phyloP scores from a whole-genome alignment of 2,329 filamentous ascomycete genomes.

The Diplodia mutila region DNA sequence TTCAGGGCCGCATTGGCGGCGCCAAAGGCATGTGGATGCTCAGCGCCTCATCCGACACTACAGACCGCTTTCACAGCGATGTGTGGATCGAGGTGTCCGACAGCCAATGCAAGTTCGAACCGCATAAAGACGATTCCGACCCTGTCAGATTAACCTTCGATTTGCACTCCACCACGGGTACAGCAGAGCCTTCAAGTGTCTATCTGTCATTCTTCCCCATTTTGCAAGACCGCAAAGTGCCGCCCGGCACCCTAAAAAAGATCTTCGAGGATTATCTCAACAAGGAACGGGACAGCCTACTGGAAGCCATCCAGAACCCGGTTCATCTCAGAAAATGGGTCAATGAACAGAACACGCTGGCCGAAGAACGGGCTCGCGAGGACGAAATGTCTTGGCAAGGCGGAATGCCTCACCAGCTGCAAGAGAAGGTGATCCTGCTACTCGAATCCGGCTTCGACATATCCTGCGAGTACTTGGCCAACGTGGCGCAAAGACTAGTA shows the following conservation, averaged over 20 bases:
- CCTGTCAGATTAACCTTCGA: conserved; percentile 66
- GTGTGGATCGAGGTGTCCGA: conserved; percentile 67
- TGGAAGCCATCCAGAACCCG: conserved; percentile 56
- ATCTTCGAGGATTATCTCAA: conserved; percentile 57
- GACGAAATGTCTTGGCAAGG: conserved; percentile 32
- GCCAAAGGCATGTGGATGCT: conserved; percentile 78
- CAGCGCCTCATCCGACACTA: conserved; percentile 53
- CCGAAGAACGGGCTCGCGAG: conserved; percentile 39
- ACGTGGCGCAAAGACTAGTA: conserved; percentile 54
- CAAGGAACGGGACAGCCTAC: conserved; percentile 57
- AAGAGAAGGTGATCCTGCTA: conserved; percentile 37
- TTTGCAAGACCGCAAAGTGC: conserved; percentile 62
- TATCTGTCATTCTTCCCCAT: conserved; percentile 73
- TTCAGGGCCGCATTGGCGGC: conserved; percentile 71
- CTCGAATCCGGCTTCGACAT: conserved; percentile 61
- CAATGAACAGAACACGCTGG: conserved; percentile 30
- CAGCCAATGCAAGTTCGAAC: conserved; percentile 71
- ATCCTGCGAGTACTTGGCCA: conserved; percentile 54
- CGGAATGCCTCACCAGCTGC: conserved; percentile 32
- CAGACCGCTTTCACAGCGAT: conserved; percentile 45
- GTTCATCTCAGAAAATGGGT: conserved; percentile 60
- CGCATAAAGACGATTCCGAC: conserved; percentile 47
- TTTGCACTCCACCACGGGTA: conserved; percentile 55
- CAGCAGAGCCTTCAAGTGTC: conserved; percentile 58
- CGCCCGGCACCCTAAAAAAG: conserved; percentile 50